These are phyloP conservation scores for Mucor plumbeus DNA, from an alignment of 371 early-diverging fungal species.

Conservation along the genomic window DNA sequence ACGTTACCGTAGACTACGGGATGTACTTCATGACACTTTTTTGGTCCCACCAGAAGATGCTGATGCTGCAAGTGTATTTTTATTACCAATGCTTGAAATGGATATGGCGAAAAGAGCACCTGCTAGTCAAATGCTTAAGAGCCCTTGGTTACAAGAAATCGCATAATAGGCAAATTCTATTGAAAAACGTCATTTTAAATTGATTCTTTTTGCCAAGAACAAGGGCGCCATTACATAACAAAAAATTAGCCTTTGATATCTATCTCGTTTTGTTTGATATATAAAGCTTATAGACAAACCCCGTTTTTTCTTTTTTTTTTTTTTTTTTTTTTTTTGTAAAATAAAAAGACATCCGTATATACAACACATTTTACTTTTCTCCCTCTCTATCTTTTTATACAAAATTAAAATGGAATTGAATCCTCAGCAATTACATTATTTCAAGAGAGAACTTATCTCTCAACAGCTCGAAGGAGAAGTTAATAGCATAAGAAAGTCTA, in stretches of 20 bases:
- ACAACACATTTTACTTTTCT: not conserved
- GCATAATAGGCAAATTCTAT: not conserved
- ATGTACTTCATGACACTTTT: slow-evolving; percentile 88
- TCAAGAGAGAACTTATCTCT: slow-evolving; percentile 35
- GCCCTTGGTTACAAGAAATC: slow-evolving; percentile 59
- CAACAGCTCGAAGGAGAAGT: slow-evolving; percentile 22
- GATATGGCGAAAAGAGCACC: slow-evolving; percentile 62
- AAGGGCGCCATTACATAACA: slow-evolving; percentile 1
- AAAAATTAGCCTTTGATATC: not conserved
- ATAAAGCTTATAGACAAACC: slow-evolving; percentile 4
- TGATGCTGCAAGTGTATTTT: slow-evolving; percentile 59
- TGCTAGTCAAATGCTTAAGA: slow-evolving; percentile 61
- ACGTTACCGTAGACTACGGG: slow-evolving; percentile 78
- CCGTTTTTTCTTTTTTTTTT: not conserved
- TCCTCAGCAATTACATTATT: slow-evolving; percentile 31
- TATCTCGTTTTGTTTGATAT: slow-evolving; percentile 3
- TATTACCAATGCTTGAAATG: slow-evolving; percentile 81
- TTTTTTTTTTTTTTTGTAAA: not conserved
- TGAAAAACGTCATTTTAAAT: not conserved
- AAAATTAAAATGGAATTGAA: slow-evolving; percentile 22
- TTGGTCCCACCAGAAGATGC: slow-evolving; percentile 62
- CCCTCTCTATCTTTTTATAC: not conserved
- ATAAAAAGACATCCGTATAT: not conserved
- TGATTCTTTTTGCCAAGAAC: slow-evolving; percentile 3
- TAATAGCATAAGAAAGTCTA: slow-evolving; percentile 5